Evolutionary conservation across 768 basidiomycete species (phyloP), one percentile per base, ranked within the genome.

Genomic region (Xerocomellus intermedius): DNA sequence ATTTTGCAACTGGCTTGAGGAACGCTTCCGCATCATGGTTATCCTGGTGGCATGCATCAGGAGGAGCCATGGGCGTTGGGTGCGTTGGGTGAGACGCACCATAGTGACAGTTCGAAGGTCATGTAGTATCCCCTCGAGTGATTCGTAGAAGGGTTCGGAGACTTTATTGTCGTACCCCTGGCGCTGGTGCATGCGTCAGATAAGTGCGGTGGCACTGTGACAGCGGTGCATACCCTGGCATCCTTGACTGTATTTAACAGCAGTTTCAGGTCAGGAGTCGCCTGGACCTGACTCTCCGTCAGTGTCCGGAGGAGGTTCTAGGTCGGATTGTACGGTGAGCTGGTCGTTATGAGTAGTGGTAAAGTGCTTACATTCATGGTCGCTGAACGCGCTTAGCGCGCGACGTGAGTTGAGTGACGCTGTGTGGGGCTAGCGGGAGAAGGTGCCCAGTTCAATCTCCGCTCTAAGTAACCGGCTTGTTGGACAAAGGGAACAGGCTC

Each of bases 11-110:
- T 4, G 94, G 94, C 69, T 91, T 94, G 49, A 96, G 80, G 71
- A 99, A 99, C 9, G 94, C 87, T 64, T 91, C 89, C 9, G 95
- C 88, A 72, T 95, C 92, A 67, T 85, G 93, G 77, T 90, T 93
- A 72, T 88, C 84, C 85, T 88, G 57, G 51, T 56, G 52, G 48
- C 4, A 67, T 62, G 68, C 55, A 62, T 69, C 55, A 71, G 64
- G 56, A 58, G 55, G 42, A 55, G 59, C 46, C 50, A 60, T 69
- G 69, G 70, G 66, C 63, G 63, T 38, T 43, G 59, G 2, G n/a
- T 8, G 14, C 17, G 26, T 8, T 22, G 30, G 32, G 42, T 19
- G 48, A 48, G 38, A 78, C 79, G 62, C 64, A 86, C 85, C 72
- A 86, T 81, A 19, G 84, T 84, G 58, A 84, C 82, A 65, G 82